Conservation (phyloP, 148 eudicot species). For the Rheum nobile region DNA sequence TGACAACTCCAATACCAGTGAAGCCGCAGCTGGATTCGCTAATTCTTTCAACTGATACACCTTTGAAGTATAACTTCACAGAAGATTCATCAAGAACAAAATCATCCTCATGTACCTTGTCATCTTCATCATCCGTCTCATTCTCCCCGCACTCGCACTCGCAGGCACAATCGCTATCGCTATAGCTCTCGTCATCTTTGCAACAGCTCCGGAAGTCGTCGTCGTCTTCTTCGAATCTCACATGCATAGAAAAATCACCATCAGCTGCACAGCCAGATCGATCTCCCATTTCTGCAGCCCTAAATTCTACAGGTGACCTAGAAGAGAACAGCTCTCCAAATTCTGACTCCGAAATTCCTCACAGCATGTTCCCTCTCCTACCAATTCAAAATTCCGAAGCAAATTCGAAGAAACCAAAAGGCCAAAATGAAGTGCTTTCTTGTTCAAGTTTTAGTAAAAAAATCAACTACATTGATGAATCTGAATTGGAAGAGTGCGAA, state of each 20-base stretch:
- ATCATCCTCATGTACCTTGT: conserved; percentile 8
- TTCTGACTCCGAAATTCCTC: background rate
- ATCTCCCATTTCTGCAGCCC: background rate
- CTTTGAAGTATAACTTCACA: conserved; percentile 56
- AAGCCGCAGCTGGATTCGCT: conserved; percentile 42
- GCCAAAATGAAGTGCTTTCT: no score
- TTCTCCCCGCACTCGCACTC: conserved; percentile 29
- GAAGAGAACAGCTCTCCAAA: background rate
- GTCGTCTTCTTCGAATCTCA: conserved; percentile 49
- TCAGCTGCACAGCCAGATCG: background rate
- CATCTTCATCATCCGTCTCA: conserved; percentile 4
- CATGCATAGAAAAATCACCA: background rate
- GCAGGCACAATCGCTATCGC: conserved; percentile 2
- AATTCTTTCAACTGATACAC: conserved; percentile 35
- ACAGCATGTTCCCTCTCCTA: background rate
- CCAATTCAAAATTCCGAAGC: background rate
- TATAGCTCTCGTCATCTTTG: conserved; percentile 23
- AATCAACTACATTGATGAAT: no score
- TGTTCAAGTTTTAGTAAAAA: no score
- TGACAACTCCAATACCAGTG: conserved; percentile 72
- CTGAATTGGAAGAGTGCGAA: background rate
- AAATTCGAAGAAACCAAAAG: background rate
- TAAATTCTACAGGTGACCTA: background rate
- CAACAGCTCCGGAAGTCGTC: conserved; percentile 73
- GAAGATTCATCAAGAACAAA: conserved; percentile 27